phyloP scores from a whole-genome alignment of 2,329 filamentous ascomycete species.

The Dothideomycetes sp. region DNA sequence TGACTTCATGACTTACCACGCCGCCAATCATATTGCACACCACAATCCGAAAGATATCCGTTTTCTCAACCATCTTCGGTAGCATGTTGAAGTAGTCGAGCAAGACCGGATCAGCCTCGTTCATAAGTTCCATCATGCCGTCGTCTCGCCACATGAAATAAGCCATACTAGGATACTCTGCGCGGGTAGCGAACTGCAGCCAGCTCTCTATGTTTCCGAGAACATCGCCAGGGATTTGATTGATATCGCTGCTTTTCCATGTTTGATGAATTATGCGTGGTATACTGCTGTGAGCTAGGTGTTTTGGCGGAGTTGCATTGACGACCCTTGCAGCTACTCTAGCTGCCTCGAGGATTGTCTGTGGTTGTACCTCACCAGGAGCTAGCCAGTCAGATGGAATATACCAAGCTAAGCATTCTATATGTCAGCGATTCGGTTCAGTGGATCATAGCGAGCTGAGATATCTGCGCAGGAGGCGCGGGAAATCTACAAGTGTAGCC shows the following conservation, averaged over 20 bases:
- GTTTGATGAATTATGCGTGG: not conserved
- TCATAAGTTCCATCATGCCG: not conserved
- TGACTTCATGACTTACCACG: not conserved
- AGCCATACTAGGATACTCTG: not conserved
- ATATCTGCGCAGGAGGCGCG: not conserved
- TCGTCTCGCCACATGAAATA: conserved; percentile 1
- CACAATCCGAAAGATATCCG: not conserved
- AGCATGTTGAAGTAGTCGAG: not conserved
- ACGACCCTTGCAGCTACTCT: not conserved
- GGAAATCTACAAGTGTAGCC: not conserved
- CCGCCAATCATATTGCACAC: conserved; percentile 2
- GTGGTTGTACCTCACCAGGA: not conserved
- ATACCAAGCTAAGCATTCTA: not conserved
- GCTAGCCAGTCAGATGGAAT: not conserved
- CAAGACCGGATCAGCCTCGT: not conserved
- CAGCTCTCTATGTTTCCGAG: not conserved
- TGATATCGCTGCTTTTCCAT: not conserved
- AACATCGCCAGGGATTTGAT: not conserved
- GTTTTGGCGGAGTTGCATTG: not conserved
- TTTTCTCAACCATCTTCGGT: not conserved
- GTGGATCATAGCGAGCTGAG: too few relatives aligned
- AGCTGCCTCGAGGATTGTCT: not conserved
- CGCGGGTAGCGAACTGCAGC: not conserved
- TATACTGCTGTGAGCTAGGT: not conserved
- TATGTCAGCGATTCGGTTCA: too few relatives aligned